phyloP scores from a whole-genome alignment of 306 rosid genomes.

The Lathyrus aphaca region DNA sequence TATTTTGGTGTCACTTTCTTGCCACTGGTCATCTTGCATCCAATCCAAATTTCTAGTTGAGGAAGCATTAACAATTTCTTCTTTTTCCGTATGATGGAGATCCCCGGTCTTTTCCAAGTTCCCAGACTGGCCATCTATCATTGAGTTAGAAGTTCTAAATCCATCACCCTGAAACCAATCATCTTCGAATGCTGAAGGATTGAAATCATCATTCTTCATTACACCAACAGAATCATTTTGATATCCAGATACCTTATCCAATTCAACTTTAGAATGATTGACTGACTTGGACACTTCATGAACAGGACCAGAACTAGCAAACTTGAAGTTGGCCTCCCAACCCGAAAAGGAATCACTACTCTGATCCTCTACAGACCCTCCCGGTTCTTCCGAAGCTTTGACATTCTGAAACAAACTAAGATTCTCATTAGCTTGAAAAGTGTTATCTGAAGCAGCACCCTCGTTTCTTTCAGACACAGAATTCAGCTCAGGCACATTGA shows the following conservation, averaged over 20 bases:
- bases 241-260: slow-evolving; percentile 51
- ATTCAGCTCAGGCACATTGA: slow-evolving; percentile 42
- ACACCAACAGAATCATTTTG: slow-evolving; percentile 44
- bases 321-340: slow-evolving; percentile 76
- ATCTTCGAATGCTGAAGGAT: slow-evolving; percentile 48
- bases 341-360: slow-evolving; percentile 59
- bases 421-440: slow-evolving; percentile 46
- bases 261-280: slow-evolving; percentile 53
- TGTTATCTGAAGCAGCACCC: slow-evolving; percentile 34
- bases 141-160: slow-evolving; percentile 51
- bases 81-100: slow-evolving; percentile 38
- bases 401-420: slow-evolving; percentile 68
- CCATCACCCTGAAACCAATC: slow-evolving; percentile 71
- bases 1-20: slow-evolving; percentile 46
- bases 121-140: slow-evolving; percentile 39
- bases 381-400: slow-evolving; percentile 43
- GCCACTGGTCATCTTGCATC: slow-evolving; percentile 58
- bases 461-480: slow-evolving; percentile 28
- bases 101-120: slow-evolving; percentile 42
- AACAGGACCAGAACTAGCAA: slow-evolving; percentile 52
- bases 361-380: slow-evolving; percentile 46
- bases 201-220: slow-evolving; percentile 41
- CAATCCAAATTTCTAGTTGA: slow-evolving; percentile 52
- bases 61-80: slow-evolving; percentile 47
- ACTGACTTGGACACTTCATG: slow-evolving; percentile 48